phyloP scores from a whole-genome alignment of 2,329 filamentous ascomycete genomes.

The Coleophoma crateriformis region DNA sequence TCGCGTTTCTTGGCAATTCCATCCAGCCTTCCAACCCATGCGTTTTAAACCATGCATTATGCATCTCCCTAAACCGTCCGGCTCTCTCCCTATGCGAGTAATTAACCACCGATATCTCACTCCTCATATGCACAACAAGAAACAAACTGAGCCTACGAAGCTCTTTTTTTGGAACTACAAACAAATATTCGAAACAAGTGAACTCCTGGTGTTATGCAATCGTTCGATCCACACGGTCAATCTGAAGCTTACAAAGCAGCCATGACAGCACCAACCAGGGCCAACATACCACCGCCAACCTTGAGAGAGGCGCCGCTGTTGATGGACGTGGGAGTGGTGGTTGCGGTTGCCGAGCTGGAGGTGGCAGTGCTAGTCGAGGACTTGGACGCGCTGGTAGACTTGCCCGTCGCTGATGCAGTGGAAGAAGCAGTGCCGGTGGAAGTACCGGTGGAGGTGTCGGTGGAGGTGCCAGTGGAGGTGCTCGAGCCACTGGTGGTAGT shows the following conservation, averaged over 20 bases:
- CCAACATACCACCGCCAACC: constrained; percentile 3
- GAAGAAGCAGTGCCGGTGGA: neutral
- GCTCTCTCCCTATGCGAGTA: too few relatives aligned
- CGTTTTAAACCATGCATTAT: too few relatives aligned
- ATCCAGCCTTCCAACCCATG: too few relatives aligned
- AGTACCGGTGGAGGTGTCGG: neutral
- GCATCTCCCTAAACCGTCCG: too few relatives aligned
- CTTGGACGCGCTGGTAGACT: neutral
- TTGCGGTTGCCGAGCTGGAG: neutral
- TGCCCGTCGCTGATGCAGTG: neutral
- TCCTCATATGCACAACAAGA: too few relatives aligned
- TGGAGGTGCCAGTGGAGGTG: neutral
- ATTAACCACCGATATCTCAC: too few relatives aligned
- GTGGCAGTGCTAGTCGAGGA: neutral
- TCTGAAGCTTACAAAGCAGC: neutral
- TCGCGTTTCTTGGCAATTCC: too few relatives aligned
- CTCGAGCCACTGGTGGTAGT: neutral
- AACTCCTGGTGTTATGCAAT: too few relatives aligned
- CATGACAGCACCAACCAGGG: constrained; percentile 1
- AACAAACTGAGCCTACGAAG: too few relatives aligned
- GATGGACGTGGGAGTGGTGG: neutral
- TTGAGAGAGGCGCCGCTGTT: neutral
- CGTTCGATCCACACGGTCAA: too few relatives aligned
- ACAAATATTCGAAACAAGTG: too few relatives aligned
- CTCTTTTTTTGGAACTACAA: too few relatives aligned